phyloP scores from a whole-genome alignment of 1,284 basidiomycete species.

The Boletus sp. region DNA sequence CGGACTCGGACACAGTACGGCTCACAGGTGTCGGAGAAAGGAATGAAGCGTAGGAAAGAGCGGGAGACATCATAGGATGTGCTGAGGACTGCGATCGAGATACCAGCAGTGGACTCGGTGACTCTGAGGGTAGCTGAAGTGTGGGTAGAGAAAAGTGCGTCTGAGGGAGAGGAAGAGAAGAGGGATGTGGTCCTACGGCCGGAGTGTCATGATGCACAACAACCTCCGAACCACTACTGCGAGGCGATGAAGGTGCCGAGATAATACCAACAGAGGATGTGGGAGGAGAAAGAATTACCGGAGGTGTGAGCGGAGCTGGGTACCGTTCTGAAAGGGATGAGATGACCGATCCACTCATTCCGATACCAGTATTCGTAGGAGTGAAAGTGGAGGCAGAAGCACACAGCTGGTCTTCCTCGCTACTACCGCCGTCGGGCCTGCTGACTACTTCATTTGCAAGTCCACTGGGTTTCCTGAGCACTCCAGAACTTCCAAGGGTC shows the following conservation, averaged over 20 bases:
- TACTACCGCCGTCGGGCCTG: slow-evolving; percentile 5
- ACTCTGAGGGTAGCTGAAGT: slow-evolving; percentile 22
- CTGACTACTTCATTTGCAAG: slow-evolving; percentile 26
- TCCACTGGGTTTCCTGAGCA: slow-evolving; percentile 23
- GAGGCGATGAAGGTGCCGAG: slow-evolving; percentile 33
- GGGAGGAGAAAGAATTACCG: slow-evolving; percentile 35
- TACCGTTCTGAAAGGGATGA: slow-evolving; percentile 40
- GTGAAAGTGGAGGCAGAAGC: slow-evolving; percentile 7
- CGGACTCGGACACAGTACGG: slow-evolving; percentile 26
- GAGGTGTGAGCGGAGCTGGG: slow-evolving; percentile 35
- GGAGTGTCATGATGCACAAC: slow-evolving; percentile 14
- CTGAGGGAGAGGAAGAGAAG: not conserved
- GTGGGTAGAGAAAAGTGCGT: slow-evolving; percentile 10
- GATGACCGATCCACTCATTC: slow-evolving; percentile 20
- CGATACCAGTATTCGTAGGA: not conserved
- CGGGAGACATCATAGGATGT: slow-evolving; percentile 17
- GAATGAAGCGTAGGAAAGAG: slow-evolving; percentile 30
- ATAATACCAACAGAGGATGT: slow-evolving; percentile 26
- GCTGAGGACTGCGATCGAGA: slow-evolving; percentile 18
- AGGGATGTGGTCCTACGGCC: not conserved
- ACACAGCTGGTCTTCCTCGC: slow-evolving; percentile 6
- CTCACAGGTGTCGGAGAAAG: slow-evolving; percentile 32
- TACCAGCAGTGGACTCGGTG: not conserved
- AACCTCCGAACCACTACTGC: slow-evolving; percentile 23
- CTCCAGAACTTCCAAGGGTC: slow-evolving; percentile 18